Base-by-base conservation (phyloP, 345 rosid species). In the Cardamine occulta region DNA sequence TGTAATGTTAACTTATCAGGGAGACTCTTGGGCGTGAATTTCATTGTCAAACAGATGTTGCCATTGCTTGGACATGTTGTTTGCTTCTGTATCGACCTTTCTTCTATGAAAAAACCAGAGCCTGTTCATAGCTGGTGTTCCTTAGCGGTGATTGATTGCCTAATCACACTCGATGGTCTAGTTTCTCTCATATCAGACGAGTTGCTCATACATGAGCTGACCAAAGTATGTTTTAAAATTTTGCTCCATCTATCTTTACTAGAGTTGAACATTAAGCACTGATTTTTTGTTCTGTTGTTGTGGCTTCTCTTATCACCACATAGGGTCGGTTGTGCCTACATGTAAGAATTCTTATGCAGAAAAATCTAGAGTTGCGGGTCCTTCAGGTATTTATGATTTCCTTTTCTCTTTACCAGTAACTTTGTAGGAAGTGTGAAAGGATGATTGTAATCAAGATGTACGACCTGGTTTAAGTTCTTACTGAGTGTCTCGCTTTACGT, bases 91-190 rank as follows among this genome's bases (percentile, higher is more conserved):
- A 79, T 89, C 58, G 76, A 79, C 70, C 79, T 91, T 70, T 86
- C 90, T 59, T 72, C 61, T 74, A 79, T 72, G 82, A 88, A 86
- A 79, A 91, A 83, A 81, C 88, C 96, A 19, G 98, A 93, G 84
- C 96, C 98, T 9, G 69, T 86, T 56, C 97, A 84, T 79, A 87
- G 92, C 80, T 93, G 98, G 98, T 85, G 89, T 82, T 80, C 90
- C 72, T 78, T 89, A 57, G 93, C 93, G 40, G 82, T 93, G 37
- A 68, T 84, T 57, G 98, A 93, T 82, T 93, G 93, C 79, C 81
- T 93, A 72, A 78, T 81, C 79, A 85, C 98, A 56, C 66, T 91
- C 67, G 91, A 93, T 52, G 96, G 97, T 82, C 79, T 93, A 63
- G 83, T 83, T 82, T 84, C 85, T 26, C 76, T 91, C 67, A 76